phyloP scores from a whole-genome alignment of 805 yeast genomes.

The Wickerhamiella dianesei region DNA sequence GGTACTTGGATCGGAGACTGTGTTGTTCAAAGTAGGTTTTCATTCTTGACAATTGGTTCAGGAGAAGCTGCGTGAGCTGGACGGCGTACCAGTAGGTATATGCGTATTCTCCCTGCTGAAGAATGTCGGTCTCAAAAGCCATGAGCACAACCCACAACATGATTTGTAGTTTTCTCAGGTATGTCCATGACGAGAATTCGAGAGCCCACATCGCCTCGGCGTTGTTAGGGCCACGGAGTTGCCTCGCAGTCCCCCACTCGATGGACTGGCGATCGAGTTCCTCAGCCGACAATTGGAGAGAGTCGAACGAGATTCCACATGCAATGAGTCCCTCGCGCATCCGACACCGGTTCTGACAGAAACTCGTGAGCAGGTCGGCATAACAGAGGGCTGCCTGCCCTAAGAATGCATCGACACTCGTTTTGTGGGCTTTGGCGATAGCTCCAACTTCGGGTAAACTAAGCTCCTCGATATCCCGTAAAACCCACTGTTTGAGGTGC shows the following conservation, averaged over 20 bases:
- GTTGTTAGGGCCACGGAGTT: slow-evolving; percentile 19
- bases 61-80: slow-evolving; percentile 31
- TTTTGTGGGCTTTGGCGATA: slow-evolving; percentile 15
- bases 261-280: slow-evolving; percentile 36
- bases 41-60: slow-evolving; percentile 35
- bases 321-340: slow-evolving; percentile 63
- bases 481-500: slow-evolving; percentile 19
- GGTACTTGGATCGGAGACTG: slow-evolving; percentile 13
- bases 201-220: slow-evolving; percentile 27
- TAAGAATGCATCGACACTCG: slow-evolving; percentile 22
- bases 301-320: slow-evolving; percentile 52
- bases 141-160: slow-evolving; percentile 63
- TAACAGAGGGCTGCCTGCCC: slow-evolving; percentile 29
- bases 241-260: slow-evolving; percentile 14
- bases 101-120: slow-evolving; percentile 54
- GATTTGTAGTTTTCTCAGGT: slow-evolving; percentile 45
- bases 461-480: slow-evolving; percentile 32
- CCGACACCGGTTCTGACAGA: slow-evolving; percentile 59
- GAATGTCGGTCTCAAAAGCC: slow-evolving; percentile 65
- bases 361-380: slow-evolving; percentile 35
- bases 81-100: slow-evolving; percentile 56
- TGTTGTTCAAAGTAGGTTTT: slow-evolving; percentile 19
- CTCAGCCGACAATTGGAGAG: slow-evolving; percentile 65
- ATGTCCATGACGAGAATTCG: slow-evolving; percentile 61
- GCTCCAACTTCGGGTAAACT: slow-evolving; percentile 16